Evolutionary conservation across 345 rosid species (phyloP).

Genomic region (Barbarea vulgaris): DNA sequence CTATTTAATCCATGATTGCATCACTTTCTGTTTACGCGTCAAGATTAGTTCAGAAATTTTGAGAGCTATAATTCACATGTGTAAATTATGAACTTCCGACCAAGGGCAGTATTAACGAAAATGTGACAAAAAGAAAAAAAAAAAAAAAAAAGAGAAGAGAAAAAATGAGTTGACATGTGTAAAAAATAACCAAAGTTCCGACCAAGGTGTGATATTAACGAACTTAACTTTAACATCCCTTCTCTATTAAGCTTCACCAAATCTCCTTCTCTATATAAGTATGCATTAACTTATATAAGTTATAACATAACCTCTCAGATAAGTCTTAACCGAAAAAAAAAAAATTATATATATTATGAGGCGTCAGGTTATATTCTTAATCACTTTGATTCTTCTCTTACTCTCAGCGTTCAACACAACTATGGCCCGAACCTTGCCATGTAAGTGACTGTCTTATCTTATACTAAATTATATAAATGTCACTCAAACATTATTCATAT

Average conservation of each 20-base stretch:
- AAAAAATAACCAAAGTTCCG: neutral
- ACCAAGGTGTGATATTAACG: neutral
- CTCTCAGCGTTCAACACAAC: neutral
- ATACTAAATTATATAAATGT: neutral
- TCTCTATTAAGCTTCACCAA: neutral
- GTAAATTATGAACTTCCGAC: neutral
- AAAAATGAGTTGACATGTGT: neutral
- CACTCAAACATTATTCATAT: neutral
- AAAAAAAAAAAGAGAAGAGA: too few relatives aligned
- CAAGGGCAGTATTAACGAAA: neutral
- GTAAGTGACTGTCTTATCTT: slow-evolving; percentile 17
- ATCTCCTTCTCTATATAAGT: neutral
- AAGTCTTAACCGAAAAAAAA: neutral
- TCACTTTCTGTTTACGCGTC: neutral
- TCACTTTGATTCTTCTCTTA: slow-evolving; percentile 24
- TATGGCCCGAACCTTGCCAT: slow-evolving; percentile 20
- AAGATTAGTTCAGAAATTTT: neutral
- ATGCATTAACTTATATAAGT: neutral
- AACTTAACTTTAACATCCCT: neutral
- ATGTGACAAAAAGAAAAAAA: neutral
- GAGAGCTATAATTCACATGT: neutral
- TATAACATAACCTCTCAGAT: neutral
- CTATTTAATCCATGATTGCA: neutral
- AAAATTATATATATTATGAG: neutral
- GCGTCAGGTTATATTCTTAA: neutral